phyloP scores from a whole-genome alignment of 2,329 filamentous ascomycete species.

The Penicillium palitans region DNA sequence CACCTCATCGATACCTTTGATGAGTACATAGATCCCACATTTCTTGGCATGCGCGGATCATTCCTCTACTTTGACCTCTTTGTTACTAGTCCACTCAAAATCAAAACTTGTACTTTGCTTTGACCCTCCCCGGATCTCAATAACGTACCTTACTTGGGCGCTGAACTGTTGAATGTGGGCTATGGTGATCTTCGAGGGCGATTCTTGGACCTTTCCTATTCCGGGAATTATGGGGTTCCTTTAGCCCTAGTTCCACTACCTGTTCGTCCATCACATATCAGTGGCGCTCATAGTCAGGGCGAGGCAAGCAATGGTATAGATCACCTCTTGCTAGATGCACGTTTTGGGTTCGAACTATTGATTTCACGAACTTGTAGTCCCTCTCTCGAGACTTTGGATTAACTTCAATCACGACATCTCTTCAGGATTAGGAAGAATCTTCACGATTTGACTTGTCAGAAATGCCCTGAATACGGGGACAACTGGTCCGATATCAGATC shows the following conservation, averaged over 20 bases:
- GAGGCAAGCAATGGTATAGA: neutral
- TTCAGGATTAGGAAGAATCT: constrained; percentile 1
- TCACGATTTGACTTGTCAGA: neutral
- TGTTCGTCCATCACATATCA: neutral
- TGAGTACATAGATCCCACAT: constrained; percentile 11
- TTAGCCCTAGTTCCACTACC: neutral
- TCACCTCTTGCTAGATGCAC: neutral
- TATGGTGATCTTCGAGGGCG: neutral
- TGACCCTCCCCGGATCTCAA: neutral
- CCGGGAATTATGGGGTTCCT: neutral
- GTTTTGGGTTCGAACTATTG: constrained; percentile 10
- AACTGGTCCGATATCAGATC: neutral
- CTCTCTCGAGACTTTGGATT: neutral
- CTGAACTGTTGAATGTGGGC: neutral
- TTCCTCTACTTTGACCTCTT: constrained; percentile 3
- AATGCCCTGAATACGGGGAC: neutral
- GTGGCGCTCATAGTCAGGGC: neutral
- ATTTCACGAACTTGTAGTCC: neutral
- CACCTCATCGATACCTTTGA: constrained; percentile 15
- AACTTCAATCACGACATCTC: constrained; percentile 17
- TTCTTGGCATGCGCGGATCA: constrained; percentile 15
- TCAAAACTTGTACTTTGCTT: constrained; percentile 11
- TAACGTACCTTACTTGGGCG: neutral
- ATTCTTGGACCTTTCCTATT: neutral
- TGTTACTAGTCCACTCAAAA: neutral